Evolutionary conservation across 306 rosid species (phyloP), one percentile per base, ranked within the genome.

Genomic region (Carpinus viminea): DNA sequence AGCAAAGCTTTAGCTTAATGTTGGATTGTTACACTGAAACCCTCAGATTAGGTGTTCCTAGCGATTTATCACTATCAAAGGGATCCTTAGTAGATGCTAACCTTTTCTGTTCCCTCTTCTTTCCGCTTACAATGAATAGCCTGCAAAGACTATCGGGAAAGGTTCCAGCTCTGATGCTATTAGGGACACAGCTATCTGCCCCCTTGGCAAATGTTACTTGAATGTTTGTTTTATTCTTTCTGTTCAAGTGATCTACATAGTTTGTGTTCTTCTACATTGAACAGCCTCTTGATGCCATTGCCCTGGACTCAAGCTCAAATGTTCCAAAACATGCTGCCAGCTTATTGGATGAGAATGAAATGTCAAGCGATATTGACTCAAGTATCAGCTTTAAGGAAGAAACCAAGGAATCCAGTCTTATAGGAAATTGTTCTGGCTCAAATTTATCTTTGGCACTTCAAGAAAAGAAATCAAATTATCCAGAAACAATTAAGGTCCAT

Each of bases 401-500:
- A 73, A 73, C 50, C 54, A 74, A 74, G 46, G 88, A 85, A 51
- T 62, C 26, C 53, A 79, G 52, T 74, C 53, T 74, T 10, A 56
- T 78, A 74, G 90, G 80, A 76, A 77, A 64, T 16, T 72, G 85
- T 73, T 65, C 41, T 73, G 59, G 76, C 74, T 73, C 55, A 50
- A 81, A 83, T 70, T 70, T 70, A 50, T 73, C 74, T 73, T 28
- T 68, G 72, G 77, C 83, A 54, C 72, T 76, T 78, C 85, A 74
- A 68, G 83, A 71, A 74, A 78, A 62, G 71, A 76, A 72, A 57
- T 73, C 79, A 46, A 82, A 79, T 77, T 20, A 43, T 74, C 60
- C 83, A 26, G 78, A 78, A 54, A 82, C 64, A 72, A 57, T 41
- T 11, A 65, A 89, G 89, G 93, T 89, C 72, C 73, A 31, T 78